Conservation (phyloP, 2,329 filamentous ascomycete genomes). For the Setomelanomma holmii region DNA sequence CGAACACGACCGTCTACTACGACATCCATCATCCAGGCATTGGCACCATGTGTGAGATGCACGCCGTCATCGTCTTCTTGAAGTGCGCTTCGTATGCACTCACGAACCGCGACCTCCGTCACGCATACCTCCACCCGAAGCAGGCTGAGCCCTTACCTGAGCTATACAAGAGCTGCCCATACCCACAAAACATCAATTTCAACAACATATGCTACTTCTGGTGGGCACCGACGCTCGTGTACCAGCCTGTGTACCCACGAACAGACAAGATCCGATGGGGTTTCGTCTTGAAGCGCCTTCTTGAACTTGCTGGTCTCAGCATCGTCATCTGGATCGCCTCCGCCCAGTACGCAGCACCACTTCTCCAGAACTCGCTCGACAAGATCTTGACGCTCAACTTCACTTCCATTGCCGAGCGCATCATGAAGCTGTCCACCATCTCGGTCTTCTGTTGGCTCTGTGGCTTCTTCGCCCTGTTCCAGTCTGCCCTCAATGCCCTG, state of each 20-base stretch:
- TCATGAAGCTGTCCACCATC: constrained; percentile 95
- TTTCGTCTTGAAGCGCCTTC: constrained; percentile 83
- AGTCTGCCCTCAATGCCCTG: constrained; percentile 87
- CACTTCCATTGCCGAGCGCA: constrained; percentile 81
- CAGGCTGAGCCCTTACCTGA: constrained; percentile 76
- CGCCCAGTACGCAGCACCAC: constrained; percentile 91
- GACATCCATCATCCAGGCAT: constrained; percentile 92
- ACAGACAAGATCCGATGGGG: constrained; percentile 81
- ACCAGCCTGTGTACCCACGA: constrained; percentile 95
- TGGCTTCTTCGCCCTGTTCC: constrained; percentile 96
- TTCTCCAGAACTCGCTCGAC: constrained; percentile 86
- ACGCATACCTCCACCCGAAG: constrained; percentile 83
- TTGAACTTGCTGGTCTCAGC: constrained; percentile 77
- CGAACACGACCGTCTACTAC: constrained; percentile 87
- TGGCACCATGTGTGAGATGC: constrained; percentile 86
- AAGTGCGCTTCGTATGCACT: constrained; percentile 96
- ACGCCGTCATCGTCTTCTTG: constrained; percentile 94
- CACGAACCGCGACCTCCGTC: constrained; percentile 92
- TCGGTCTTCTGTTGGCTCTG: constrained; percentile 96
- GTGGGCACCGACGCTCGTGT: constrained; percentile 96
- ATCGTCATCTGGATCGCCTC: constrained; percentile 95
- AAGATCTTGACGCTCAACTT: constrained; percentile 84
- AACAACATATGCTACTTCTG: constrained; percentile 92
- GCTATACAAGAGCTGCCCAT: constrained; percentile 82
- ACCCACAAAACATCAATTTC: constrained; percentile 89